These are phyloP conservation scores for Prunella vulgaris DNA, from an alignment of 257 asterid species.

Conservation along the genomic window DNA sequence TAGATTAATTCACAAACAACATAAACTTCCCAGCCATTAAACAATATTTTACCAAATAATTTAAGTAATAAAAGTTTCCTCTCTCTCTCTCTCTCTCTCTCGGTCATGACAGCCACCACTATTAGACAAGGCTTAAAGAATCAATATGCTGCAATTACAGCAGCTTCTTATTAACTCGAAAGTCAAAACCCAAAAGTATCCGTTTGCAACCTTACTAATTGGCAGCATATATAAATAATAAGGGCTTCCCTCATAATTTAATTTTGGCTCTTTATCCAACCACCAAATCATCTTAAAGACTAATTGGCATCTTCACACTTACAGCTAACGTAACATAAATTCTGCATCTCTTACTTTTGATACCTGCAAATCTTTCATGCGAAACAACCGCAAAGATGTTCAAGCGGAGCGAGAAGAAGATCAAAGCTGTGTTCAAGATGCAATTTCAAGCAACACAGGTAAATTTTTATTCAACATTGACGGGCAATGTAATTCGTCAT, in stretches of 20 bases:
- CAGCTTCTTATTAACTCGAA: constrained; percentile 23
- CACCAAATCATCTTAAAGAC: constrained; percentile 28
- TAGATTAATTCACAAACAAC: not conserved
- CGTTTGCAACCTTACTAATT: constrained; percentile 20
- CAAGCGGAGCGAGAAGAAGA: constrained; percentile 76
- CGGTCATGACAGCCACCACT: constrained; percentile 36
- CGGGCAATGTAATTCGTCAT: not conserved
- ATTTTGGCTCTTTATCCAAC: constrained; percentile 23
- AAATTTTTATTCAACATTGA: constrained; percentile 20
- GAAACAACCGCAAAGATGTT: constrained; percentile 53
- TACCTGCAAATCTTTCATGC: constrained; percentile 27
- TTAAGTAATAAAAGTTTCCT: not conserved
- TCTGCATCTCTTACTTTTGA: not conserved
- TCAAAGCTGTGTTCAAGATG: constrained; percentile 76
- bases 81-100: not conserved
- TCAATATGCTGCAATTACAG: constrained; percentile 22
- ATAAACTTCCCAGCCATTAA: not conserved
- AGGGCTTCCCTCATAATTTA: constrained; percentile 16
- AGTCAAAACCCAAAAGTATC: constrained; percentile 31
- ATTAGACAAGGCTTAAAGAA: not conserved
- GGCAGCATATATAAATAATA: constrained; percentile 7
- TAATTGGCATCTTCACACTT: constrained; percentile 18
- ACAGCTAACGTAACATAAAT: constrained; percentile 22
- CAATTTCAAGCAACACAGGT: constrained; percentile 92
- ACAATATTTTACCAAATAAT: not conserved